Percentiles rank a stretch among this genome's conserved stretches.
phyloP scores from a whole-genome alignment of 176 grass and related monocot species.

The Oryza australiensis region DNA sequence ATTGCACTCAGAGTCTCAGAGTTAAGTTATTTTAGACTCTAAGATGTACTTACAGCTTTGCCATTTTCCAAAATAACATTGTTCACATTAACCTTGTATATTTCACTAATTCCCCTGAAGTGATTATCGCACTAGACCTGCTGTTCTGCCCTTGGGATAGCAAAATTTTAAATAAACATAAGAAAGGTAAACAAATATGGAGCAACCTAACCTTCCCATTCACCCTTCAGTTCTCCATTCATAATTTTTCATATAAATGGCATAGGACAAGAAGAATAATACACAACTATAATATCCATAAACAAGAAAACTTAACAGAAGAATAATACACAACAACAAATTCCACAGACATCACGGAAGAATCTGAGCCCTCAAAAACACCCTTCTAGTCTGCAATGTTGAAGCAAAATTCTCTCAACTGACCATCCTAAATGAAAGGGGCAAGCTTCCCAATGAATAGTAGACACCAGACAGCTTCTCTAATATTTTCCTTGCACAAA shows the following conservation, averaged over 20 bases:
- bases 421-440: slow-evolving; percentile 45
- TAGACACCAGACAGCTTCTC: slow-evolving; percentile 29
- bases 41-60: neutral
- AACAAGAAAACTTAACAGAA: neutral
- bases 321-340: neutral
- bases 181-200: neutral
- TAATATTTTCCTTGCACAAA: slow-evolving; percentile 45
- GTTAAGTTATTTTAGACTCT: slow-evolving; percentile 6
- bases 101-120: neutral
- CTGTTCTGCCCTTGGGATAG: too few relatives aligned
- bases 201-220: neutral
- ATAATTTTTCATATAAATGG: neutral
- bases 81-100: too few relatives aligned
- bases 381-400: slow-evolving; percentile 32
- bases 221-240: neutral
- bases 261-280: too few relatives aligned
- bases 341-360: slow-evolving; percentile 43
- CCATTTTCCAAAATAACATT: too few relatives aligned
- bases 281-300: too few relatives aligned
- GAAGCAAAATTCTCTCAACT: slow-evolving; percentile 42
- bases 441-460: slow-evolving; percentile 46
- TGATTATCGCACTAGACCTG: neutral
- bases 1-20: neutral
- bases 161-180: too few relatives aligned
- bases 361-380: slow-evolving; percentile 50